Evolutionary conservation across 805 yeast genomes (phyloP).

Genomic region (Ogataea minuta): DNA sequence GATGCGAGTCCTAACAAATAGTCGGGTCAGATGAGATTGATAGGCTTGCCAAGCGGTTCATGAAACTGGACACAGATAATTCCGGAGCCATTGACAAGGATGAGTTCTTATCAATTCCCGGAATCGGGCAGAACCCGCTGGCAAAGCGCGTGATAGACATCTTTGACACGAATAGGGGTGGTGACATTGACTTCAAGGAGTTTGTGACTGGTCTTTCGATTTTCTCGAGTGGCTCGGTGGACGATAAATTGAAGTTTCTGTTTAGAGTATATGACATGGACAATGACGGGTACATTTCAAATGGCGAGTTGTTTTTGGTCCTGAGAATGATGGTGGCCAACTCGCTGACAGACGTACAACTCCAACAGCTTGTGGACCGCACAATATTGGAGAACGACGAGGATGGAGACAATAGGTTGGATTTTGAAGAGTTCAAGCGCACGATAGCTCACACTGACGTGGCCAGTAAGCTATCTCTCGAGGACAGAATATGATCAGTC

Average conservation of each 20-base stretch:
- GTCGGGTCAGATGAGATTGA: constrained; percentile 90
- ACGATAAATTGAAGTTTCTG: constrained; percentile 83
- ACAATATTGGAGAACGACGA: constrained; percentile 90
- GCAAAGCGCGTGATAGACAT: constrained; percentile 90
- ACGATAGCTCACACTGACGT: constrained; percentile 50
- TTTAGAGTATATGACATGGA: constrained; percentile 95
- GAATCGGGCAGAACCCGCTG: constrained; percentile 84
- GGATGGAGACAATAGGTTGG: constrained; percentile 83
- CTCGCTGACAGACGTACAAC: constrained; percentile 78
- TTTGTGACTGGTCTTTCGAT: constrained; percentile 70
- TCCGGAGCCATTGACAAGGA: constrained; percentile 88
- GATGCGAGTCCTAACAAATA: constrained; percentile 20
- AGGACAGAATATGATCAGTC: constrained; percentile 31
- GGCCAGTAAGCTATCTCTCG: constrained; percentile 31
- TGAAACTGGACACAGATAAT: constrained; percentile 92
- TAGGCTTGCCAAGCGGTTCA: constrained; percentile 84
- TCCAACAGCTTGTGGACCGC: constrained; percentile 96
- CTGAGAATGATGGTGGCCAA: constrained; percentile 96
- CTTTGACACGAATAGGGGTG: constrained; percentile 89
- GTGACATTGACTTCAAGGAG: constrained; percentile 93
- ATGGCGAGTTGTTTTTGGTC: constrained; percentile 91
- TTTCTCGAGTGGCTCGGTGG: constrained; percentile 77
- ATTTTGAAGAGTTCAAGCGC: constrained; percentile 80
- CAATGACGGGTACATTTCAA: constrained; percentile 89
- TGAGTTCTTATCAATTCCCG: constrained; percentile 91